Percentiles rank a stretch among this genome's conserved stretches.
phyloP scores from a whole-genome alignment of 345 rosid species.

The Conringia planisiliqua region DNA sequence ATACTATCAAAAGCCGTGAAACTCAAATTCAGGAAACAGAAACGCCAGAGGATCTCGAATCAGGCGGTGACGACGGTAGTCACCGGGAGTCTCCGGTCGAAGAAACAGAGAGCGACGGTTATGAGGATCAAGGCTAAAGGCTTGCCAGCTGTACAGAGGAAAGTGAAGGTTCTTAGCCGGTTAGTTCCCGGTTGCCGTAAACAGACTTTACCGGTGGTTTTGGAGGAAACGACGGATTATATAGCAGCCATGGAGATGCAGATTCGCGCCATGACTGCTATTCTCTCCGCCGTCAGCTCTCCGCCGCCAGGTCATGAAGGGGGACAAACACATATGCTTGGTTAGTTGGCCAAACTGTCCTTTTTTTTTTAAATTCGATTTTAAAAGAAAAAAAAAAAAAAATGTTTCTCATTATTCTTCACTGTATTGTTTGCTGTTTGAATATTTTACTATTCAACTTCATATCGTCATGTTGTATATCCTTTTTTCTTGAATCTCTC shows the following conservation, averaged over 20 bases:
- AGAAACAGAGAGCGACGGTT: slow-evolving; percentile 68
- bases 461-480: slow-evolving; percentile 18
- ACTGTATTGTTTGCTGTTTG: slow-evolving; percentile 24
- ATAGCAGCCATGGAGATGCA: slow-evolving; percentile 99
- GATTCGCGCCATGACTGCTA: slow-evolving; percentile 79
- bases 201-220: slow-evolving; percentile 78
- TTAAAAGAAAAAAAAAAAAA: background rate
- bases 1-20: slow-evolving; percentile 66
- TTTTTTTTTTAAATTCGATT: background rate
- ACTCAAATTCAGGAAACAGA: slow-evolving; percentile 74
- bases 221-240: slow-evolving; percentile 92
- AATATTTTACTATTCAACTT: slow-evolving; percentile 9
- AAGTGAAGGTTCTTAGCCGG: slow-evolving; percentile 78
- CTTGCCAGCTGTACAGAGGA: slow-evolving; percentile 72
- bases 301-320: slow-evolving; percentile 28
- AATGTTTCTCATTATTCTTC: slow-evolving; percentile 21
- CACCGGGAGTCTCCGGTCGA: slow-evolving; percentile 42
- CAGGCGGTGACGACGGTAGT: slow-evolving; percentile 18
- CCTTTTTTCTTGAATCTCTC: slow-evolving; percentile 12
- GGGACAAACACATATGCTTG: slow-evolving; percentile 32
- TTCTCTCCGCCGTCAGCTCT: slow-evolving; percentile 50
- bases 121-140: slow-evolving; percentile 53
- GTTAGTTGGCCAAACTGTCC: slow-evolving; percentile 32
- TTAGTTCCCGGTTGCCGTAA: slow-evolving; percentile 98
- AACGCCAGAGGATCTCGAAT: slow-evolving; percentile 42